These are phyloP conservation scores for Leptographium flavum DNA, from an alignment of 2,329 filamentous ascomycete genomes.

Conservation along the genomic window DNA sequence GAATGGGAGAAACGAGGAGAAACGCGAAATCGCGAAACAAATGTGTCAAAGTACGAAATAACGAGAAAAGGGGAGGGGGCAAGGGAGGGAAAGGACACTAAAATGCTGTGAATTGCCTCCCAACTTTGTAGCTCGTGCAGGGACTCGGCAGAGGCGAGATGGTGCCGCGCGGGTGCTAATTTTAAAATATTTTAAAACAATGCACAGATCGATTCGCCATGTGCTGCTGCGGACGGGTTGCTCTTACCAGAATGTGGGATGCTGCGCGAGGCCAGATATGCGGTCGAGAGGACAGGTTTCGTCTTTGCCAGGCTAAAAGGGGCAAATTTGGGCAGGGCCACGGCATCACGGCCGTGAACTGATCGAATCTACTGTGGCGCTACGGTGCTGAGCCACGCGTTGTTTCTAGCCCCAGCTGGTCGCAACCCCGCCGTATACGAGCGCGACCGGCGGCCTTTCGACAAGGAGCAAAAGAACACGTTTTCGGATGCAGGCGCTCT, in stretches of 20 bases:
- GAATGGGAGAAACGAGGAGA: background rate
- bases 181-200: background rate
- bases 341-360: too few relatives aligned
- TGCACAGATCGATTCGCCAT: too few relatives aligned
- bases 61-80: background rate
- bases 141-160: background rate
- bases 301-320: background rate
- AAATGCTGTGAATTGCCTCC: background rate
- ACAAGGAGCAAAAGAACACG: too few relatives aligned
- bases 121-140: background rate
- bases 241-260: background rate
- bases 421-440: too few relatives aligned
- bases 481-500: too few relatives aligned
- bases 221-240: too few relatives aligned
- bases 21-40: background rate
- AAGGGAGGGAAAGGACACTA: background rate
- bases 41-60: background rate
- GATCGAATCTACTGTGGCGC: background rate
- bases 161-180: background rate
- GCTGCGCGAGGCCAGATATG: background rate
- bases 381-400: background rate
- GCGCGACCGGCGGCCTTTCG: too few relatives aligned
- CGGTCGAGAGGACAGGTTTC: constrained; percentile 3
- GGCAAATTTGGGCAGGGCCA: background rate
- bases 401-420: too few relatives aligned